These are phyloP conservation scores for Gastrolobium villosum DNA, from an alignment of 306 rosid species.

Conservation along the genomic window DNA sequence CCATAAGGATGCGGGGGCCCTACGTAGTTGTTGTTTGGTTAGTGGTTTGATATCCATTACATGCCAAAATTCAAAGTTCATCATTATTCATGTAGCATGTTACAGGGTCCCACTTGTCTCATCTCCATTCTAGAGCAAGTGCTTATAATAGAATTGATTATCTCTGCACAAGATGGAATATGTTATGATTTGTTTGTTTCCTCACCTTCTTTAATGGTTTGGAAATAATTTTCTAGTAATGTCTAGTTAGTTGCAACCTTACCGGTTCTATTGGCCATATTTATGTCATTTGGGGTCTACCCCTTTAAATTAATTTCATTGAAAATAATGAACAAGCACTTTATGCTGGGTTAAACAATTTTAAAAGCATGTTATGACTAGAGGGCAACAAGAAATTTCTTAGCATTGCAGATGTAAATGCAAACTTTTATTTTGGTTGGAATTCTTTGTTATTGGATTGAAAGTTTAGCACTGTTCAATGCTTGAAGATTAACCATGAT, in stretches of 20 bases:
- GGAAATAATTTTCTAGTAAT: background rate
- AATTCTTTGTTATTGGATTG: background rate
- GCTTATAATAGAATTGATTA: slow-evolving; percentile 20
- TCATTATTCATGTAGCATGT: slow-evolving; percentile 30
- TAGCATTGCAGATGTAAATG: background rate
- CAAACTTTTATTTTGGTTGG: background rate
- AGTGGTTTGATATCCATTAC: slow-evolving; percentile 41
- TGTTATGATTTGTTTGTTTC: background rate
- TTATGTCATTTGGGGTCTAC: slow-evolving; percentile 4
- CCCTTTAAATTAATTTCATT: background rate
- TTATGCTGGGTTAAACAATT: background rate
- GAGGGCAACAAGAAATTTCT: background rate
- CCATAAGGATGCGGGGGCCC: slow-evolving; percentile 29
- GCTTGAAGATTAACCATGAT: background rate
- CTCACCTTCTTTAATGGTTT: slow-evolving; percentile 7
- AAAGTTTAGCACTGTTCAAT: background rate
- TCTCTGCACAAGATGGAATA: background rate
- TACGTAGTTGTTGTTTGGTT: slow-evolving; percentile 53
- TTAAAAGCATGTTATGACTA: too few species aligned
- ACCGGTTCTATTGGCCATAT: background rate
- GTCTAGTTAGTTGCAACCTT: background rate
- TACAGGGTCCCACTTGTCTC: slow-evolving; percentile 41
- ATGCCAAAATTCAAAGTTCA: slow-evolving; percentile 54
- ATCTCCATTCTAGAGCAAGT: slow-evolving; percentile 30
- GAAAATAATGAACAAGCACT: slow-evolving; percentile 12